Percentiles rank a stretch among this genome's conserved stretches.
Conservation (phyloP, 1,139 yeast genomes). For the Magnusiomyces ingens region DNA sequence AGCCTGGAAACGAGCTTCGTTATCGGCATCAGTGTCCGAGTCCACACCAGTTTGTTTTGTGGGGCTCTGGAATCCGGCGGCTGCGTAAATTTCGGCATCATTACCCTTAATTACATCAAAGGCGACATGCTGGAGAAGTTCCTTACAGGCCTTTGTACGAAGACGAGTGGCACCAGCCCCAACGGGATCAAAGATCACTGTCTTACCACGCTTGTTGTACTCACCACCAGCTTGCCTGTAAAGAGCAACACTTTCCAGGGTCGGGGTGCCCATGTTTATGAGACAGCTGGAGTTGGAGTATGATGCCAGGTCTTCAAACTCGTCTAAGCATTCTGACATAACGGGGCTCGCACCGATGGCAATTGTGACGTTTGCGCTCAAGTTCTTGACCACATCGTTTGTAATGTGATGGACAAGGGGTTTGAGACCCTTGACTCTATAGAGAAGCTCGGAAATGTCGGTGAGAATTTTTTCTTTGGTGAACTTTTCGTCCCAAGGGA, state of each 20-base stretch:
- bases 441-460: conserved; percentile 17
- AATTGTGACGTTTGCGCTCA: conserved; percentile 82
- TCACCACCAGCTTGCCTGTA: conserved; percentile 49
- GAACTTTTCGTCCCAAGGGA: not conserved
- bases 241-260: conserved; percentile 38
- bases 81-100: conserved; percentile 64
- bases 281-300: conserved; percentile 46
- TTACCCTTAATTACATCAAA: conserved; percentile 79
- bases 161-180: conserved; percentile 78
- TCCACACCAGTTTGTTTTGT: conserved; percentile 44
- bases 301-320: conserved; percentile 59
- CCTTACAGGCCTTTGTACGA: conserved; percentile 45
- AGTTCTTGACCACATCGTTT: conserved; percentile 80
- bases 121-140: conserved; percentile 50
- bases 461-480: conserved; percentile 4
- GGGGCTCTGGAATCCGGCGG: conserved; percentile 35
- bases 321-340: conserved; percentile 75
- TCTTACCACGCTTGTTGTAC: conserved; percentile 53
- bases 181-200: conserved; percentile 82
- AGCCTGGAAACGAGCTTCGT: conserved; percentile 23
- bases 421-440: conserved; percentile 17
- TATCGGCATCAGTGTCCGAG: conserved; percentile 32
- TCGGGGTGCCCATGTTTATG: conserved; percentile 73
- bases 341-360: conserved; percentile 86
- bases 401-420: conserved; percentile 88